These are phyloP conservation scores for Boletellus deceptivus DNA, from an alignment of 1,284 basidiomycete species.

Conservation along the genomic window DNA sequence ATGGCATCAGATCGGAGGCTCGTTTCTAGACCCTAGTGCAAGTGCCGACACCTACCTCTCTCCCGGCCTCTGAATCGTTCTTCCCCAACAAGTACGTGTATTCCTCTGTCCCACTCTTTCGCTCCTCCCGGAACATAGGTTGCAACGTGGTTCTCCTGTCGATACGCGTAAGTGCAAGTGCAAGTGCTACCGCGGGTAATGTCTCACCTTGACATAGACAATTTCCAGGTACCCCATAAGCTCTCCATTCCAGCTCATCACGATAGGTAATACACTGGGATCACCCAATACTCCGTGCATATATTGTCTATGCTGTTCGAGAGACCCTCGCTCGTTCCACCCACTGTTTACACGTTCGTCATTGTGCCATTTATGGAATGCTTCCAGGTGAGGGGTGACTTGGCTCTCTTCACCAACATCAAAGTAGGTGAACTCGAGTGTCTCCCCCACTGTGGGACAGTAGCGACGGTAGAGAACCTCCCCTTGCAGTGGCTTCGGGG, in stretches of 20 bases:
- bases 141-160: conserved; percentile 43
- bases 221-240: conserved; percentile 54
- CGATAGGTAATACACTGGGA: conserved; percentile 44
- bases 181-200: no score
- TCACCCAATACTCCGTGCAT: conserved; percentile 40
- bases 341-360: conserved; percentile 46
- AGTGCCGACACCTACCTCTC: conserved; percentile 31
- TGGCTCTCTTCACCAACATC: conserved; percentile 35
- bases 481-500: conserved; percentile 48
- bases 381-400: conserved; percentile 39
- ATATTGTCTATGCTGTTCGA: conserved; percentile 51
- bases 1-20: neutral
- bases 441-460: conserved; percentile 42
- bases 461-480: conserved; percentile 49
- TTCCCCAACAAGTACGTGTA: conserved; percentile 51
- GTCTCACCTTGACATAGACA: conserved; percentile 47
- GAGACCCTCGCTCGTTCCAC: conserved; percentile 50
- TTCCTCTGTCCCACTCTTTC: conserved; percentile 50
- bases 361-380: conserved; percentile 55
- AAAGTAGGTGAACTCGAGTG: conserved; percentile 45
- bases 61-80: conserved; percentile 44
- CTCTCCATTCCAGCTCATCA: conserved; percentile 54
- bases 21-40: neutral
- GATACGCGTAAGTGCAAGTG: neutral
- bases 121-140: conserved; percentile 40